Evolutionary conservation across 2,329 filamentous ascomycete species (phyloP).

Genomic region (Colletotrichum lentis): DNA sequence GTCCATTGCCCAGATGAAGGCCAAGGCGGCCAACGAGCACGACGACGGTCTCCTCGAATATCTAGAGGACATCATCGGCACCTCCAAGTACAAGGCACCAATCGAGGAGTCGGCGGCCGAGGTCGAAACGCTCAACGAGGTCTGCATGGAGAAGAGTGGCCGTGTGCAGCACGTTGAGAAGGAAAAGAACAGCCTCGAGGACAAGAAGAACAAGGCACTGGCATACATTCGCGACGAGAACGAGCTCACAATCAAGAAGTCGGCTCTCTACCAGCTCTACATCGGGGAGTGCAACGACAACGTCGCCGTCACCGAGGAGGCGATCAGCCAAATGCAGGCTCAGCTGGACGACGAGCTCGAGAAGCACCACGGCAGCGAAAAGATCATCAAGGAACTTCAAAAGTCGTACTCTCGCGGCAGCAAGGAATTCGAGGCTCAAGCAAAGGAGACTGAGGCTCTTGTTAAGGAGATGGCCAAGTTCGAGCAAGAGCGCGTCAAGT

Average conservation of each 20-base stretch:
- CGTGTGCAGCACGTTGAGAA: constrained; percentile 98
- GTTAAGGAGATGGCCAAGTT: constrained; percentile 90
- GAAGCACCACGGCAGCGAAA: constrained; percentile 89
- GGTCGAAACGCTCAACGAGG: constrained; percentile 91
- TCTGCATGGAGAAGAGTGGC: constrained; percentile 92
- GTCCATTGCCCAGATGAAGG: constrained; percentile 98
- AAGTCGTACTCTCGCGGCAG: constrained; percentile 82
- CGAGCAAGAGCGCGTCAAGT: constrained; percentile 96
- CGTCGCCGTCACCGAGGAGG: constrained; percentile 85
- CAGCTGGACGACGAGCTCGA: constrained; percentile 87
- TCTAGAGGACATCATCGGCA: constrained; percentile 97
- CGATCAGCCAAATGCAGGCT: constrained; percentile 87
- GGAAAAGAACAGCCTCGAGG: constrained; percentile 89
- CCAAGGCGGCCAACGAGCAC: constrained; percentile 93
- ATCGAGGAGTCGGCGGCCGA: constrained; percentile 94
- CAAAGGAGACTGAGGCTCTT: constrained; percentile 81
- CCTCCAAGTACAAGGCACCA: constrained; percentile 95
- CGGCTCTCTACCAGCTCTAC: constrained; percentile 90
- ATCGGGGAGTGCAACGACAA: constrained; percentile 90
- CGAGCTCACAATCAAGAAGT: constrained; percentile 87
- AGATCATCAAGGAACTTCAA: constrained; percentile 88
- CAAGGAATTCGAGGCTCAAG: constrained; percentile 83
- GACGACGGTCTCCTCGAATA: constrained; percentile 97
- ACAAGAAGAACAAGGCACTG: constrained; percentile 95
- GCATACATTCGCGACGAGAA: constrained; percentile 93